Evolutionary conservation across 495 filamentous ascomycete genomes (phyloP), one percentile per base, ranked within the genome.

Genomic region (Oidiodendron maius): DNA sequence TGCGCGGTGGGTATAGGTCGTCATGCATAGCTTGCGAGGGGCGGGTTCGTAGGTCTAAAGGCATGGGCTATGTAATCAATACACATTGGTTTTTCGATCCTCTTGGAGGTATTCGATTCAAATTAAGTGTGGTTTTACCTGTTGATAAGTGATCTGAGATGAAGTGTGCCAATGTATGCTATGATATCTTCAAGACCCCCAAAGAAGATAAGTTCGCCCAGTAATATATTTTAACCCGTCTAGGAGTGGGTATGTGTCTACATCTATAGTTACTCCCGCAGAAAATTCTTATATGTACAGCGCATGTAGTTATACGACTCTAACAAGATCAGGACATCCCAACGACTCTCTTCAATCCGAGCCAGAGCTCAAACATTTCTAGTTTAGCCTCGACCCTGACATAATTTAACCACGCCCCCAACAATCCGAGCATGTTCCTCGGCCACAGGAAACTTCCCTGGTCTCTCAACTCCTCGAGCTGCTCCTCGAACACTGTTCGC

Each of bases 401-500:
- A 39, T 65, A 72, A 0, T 70, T 67, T 43, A 77, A 43, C 72
- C 74, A 80, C 12, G 76, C 76, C 0, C 64, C 64, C 17, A 77
- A 30, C 28, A 75, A 57, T 2, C 66, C 42, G 13, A 76, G 23
- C n/a, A 69, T 55, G 47, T 77, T 80, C n/a, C 61, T 59, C 3
- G 73, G 74, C 66, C 72, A 71, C 12, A 67, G 60, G 5, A 76
- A 51, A 38, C 68, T 72, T 0, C 75, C 72, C 6, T 52, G 62
- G 40, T 52, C 38, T 15, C 68, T 58, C 45, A 95, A 80, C 15
- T 71, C 63, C 40, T 96, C 90, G 30, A 95, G 69, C 57, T 90
- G 81, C 62, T 97, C 94, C 52, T 87, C 75, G 57, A 89, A 93
- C 6, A 97, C 89, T 0, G 87, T 88, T 25, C 87, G 78, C 4